These are phyloP conservation scores for Trametes cubensis DNA, from an alignment of 768 basidiomycete species.

Conservation along the genomic window DNA sequence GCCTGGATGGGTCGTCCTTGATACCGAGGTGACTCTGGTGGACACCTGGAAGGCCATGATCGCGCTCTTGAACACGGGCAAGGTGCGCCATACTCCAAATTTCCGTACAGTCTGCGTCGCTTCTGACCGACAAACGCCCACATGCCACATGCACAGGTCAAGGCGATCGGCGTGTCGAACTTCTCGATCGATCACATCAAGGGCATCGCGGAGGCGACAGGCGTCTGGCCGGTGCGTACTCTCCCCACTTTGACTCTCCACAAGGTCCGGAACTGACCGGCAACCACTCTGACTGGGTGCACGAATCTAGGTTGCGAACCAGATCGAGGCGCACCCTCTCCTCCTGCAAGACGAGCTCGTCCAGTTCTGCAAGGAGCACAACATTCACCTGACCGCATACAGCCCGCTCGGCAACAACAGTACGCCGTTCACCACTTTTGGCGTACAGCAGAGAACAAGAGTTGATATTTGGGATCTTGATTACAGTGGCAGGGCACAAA, in stretches of 20 bases:
- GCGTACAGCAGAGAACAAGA: background rate
- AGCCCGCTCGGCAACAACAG: conserved; percentile 81
- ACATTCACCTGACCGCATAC: conserved; percentile 72
- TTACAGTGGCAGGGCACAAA: conserved; percentile 55
- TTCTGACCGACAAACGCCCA: background rate
- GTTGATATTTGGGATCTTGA: background rate
- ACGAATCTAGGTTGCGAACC: conserved; percentile 58
- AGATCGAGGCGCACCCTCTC: conserved; percentile 83
- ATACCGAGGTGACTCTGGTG: conserved; percentile 59
- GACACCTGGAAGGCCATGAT: conserved; percentile 87
- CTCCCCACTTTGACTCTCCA: too few relatives aligned
- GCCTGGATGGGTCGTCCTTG: conserved; percentile 53
- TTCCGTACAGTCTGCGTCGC: background rate
- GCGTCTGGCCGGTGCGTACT: conserved; percentile 64
- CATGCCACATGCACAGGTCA: conserved; percentile 47
- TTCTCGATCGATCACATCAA: conserved; percentile 68
- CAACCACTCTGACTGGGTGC: too few relatives aligned
- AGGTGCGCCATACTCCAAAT: conserved; percentile 44
- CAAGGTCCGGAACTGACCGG: background rate
- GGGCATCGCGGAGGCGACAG: conserved; percentile 68
- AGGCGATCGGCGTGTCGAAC: conserved; percentile 81
- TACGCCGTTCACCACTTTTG: conserved; percentile 35
- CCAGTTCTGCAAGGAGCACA: conserved; percentile 66
- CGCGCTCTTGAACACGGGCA: conserved; percentile 63
- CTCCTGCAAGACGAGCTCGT: conserved; percentile 76